Conservation (phyloP, 768 basidiomycete species). For the Suillus spraguei region DNA sequence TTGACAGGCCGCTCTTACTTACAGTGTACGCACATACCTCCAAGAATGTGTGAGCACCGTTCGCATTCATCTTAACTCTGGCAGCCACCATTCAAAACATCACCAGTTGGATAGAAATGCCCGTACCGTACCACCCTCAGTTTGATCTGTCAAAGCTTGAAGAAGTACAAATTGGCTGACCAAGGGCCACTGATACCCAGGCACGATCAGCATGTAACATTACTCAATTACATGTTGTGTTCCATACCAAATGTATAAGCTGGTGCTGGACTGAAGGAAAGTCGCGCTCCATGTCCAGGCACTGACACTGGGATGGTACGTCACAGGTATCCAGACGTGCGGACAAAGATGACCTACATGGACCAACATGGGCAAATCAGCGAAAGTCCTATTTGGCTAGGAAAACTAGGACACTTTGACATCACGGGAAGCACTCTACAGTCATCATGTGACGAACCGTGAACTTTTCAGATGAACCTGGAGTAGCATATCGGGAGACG, state of each 20-base stretch:
- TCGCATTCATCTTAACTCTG: conserved; percentile 46
- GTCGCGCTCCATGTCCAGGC: conserved; percentile 46
- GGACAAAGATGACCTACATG: conserved; percentile 22
- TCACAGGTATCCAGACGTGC: background rate
- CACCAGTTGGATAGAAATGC: conserved; percentile 41
- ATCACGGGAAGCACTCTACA: conserved; percentile 34
- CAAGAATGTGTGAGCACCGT: conserved; percentile 45
- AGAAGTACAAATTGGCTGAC: conserved; percentile 14
- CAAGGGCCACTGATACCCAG: conserved; percentile 38
- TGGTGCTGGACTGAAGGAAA: conserved; percentile 37
- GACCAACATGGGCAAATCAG: conserved; percentile 21
- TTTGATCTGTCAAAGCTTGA: conserved; percentile 8
- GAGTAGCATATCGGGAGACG: conserved; percentile 35
- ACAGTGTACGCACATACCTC: conserved; percentile 26
- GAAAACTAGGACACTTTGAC: conserved; percentile 27
- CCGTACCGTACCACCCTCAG: conserved; percentile 37
- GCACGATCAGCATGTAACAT: background rate
- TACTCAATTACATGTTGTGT: background rate
- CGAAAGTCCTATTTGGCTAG: background rate
- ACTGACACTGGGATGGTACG: conserved; percentile 24
- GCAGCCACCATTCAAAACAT: conserved; percentile 42
- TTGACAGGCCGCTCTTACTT: background rate
- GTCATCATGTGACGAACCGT: conserved; percentile 19
- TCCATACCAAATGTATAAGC: conserved; percentile 35
- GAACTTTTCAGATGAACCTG: conserved; percentile 37